phyloP scores from a whole-genome alignment of 108 stramenopile genomes.

The Nitzschia sp. region DNA sequence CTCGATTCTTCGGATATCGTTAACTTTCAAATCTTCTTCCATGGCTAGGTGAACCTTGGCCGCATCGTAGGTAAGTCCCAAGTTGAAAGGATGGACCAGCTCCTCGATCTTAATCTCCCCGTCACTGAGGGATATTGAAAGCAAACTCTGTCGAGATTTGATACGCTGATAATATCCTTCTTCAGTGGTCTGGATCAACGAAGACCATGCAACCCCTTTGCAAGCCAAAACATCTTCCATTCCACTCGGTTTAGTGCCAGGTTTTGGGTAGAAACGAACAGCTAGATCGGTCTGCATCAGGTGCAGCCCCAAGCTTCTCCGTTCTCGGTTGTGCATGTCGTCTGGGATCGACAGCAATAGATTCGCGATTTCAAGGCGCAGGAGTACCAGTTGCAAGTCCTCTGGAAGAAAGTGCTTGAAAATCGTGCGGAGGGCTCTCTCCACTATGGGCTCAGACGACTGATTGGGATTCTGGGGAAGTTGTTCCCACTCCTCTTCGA shows the following conservation, averaged over 20 bases:
- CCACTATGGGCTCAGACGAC: constrained; percentile 28
- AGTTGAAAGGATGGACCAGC: constrained; percentile 32
- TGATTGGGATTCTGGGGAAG: neutral
- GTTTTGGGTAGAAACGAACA: constrained; percentile 27
- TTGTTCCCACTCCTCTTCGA: neutral
- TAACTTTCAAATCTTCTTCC: constrained; percentile 39
- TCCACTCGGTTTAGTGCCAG: neutral
- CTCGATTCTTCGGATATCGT: constrained; percentile 36
- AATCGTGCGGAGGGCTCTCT: constrained; percentile 10
- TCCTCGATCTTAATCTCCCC: neutral
- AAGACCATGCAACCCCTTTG: constrained; percentile 48
- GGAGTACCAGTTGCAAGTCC: constrained; percentile 32
- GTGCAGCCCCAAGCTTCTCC: constrained; percentile 16
- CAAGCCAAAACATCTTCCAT: constrained; percentile 35
- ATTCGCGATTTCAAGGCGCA: constrained; percentile 33
- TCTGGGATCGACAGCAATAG: constrained; percentile 27
- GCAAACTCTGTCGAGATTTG: constrained; percentile 35
- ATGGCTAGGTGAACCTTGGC: constrained; percentile 30
- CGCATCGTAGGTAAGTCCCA: constrained; percentile 25
- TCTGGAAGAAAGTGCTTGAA: constrained; percentile 28
- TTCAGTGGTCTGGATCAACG: constrained; percentile 34
- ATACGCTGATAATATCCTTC: constrained; percentile 36
- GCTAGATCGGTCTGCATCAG: constrained; percentile 24
- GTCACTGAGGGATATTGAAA: constrained; percentile 17
- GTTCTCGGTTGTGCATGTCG: neutral